Evolutionary conservation across 805 yeast genomes (phyloP).

Genomic region (Metschnikowia matae): DNA sequence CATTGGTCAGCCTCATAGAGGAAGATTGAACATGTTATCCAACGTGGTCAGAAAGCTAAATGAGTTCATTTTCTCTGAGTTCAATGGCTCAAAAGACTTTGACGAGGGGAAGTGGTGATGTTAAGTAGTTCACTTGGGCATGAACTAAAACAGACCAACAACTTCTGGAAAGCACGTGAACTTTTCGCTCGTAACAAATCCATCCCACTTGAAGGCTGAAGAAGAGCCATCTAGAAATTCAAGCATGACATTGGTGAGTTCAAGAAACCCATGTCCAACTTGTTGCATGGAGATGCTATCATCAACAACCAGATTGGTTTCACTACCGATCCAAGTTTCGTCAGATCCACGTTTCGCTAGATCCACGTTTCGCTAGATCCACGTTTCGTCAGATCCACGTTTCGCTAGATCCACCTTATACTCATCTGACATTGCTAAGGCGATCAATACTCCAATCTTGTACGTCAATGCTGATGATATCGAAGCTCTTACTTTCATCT

Average conservation of each 20-base stretch:
- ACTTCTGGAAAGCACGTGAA: slow-evolving; percentile 96
- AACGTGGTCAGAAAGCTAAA: slow-evolving; percentile 98
- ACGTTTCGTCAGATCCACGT: too few species aligned
- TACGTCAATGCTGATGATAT: slow-evolving; percentile 98
- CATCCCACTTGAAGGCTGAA: slow-evolving; percentile 98
- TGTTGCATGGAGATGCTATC: slow-evolving; percentile 98
- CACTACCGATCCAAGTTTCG: slow-evolving; percentile 98
- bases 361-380: too few species aligned
- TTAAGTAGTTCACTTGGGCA: slow-evolving; percentile 98
- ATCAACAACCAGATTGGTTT: slow-evolving; percentile 99
- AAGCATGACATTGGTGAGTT: slow-evolving; percentile 80
- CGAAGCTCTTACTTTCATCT: slow-evolving; percentile 86
- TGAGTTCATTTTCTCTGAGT: slow-evolving; percentile 95
- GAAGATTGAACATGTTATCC: slow-evolving; percentile 95
- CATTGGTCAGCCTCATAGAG: slow-evolving; percentile 99
- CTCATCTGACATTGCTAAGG: slow-evolving; percentile 95
- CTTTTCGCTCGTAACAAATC: slow-evolving; percentile 95
- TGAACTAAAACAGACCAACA: slow-evolving; percentile 98
- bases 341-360: too few species aligned
- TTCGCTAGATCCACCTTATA: slow-evolving; percentile 96
- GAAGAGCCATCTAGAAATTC: slow-evolving; percentile 95
- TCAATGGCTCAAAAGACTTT: slow-evolving; percentile 81
- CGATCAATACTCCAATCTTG: slow-evolving; percentile 97
- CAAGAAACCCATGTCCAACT: slow-evolving; percentile 84
- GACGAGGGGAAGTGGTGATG: slow-evolving; percentile 99